A percentile compares a stretch with the other conserved stretches of the same genome.
phyloP scores from a whole-genome alignment of 1,139 yeast genomes.

The Starmera stellimalicola region DNA sequence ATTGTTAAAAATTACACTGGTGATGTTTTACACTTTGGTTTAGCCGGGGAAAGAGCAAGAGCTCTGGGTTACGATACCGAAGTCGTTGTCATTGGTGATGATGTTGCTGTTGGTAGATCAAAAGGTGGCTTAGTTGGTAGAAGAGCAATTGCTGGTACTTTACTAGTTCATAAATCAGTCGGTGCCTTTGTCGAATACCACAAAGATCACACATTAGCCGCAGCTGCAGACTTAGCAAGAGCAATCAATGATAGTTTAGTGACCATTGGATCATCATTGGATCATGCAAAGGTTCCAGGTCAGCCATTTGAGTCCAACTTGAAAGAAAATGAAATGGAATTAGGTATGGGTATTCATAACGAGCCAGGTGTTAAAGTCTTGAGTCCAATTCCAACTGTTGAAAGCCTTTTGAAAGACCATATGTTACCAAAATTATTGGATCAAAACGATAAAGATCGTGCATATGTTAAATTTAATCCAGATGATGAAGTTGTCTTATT shows the following conservation, averaged over 20 bases:
- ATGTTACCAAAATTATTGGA: slow-evolving; percentile 46
- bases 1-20: slow-evolving; percentile 91
- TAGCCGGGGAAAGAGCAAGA: slow-evolving; percentile 82
- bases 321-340: slow-evolving; percentile 58
- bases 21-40: slow-evolving; percentile 83
- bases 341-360: slow-evolving; percentile 94
- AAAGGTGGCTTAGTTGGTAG: slow-evolving; percentile 90
- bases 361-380: slow-evolving; percentile 78
- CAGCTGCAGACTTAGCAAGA: slow-evolving; percentile 50
- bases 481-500: slow-evolving; percentile 60
- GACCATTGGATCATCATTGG: slow-evolving; percentile 84
- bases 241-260: slow-evolving; percentile 57
- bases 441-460: slow-evolving; percentile 54
- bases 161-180: slow-evolving; percentile 72
- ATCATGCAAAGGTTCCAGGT: slow-evolving; percentile 87
- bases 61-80: slow-evolving; percentile 66
- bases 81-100: slow-evolving; percentile 75
- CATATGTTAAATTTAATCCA: slow-evolving; percentile 54
- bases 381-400: slow-evolving; percentile 63
- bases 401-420: slow-evolving; percentile 39
- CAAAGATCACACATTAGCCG: slow-evolving; percentile 34
- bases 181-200: slow-evolving; percentile 63
- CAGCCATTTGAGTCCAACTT: slow-evolving; percentile 47
- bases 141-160: slow-evolving; percentile 89
- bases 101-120: slow-evolving; percentile 82